Evolutionary conservation across 306 rosid species (phyloP), one percentile per base, ranked within the genome.

Genomic region (Neltuma alba): DNA sequence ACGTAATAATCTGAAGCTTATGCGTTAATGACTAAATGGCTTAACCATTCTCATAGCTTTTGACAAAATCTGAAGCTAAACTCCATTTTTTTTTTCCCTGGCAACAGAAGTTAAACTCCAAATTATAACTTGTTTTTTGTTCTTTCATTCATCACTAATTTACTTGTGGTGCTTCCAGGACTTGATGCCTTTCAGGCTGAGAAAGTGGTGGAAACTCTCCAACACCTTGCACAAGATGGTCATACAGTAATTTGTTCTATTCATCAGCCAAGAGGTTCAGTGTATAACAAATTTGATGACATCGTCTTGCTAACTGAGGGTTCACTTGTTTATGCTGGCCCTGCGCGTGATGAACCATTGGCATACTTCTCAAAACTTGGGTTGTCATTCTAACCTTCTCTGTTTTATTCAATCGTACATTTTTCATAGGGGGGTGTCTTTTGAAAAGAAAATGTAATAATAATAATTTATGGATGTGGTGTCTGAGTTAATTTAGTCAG

Each of bases 121-220:
- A 47, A 58, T 54, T 60, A 67, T 38, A 54, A 36, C 38, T 6
- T 37, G 1, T 20, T 36, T 40, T n/a, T 69, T 48, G 52, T 38
- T 68, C 15, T 7, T 14, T 66, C 72, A 71, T 42, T 38, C 63
- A 15, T 74, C 74, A 34, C 70, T 25, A 78, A 80, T 70, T 83
- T 83, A 60, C 76, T 70, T 48, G 36, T 45, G 78, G 40, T 85
- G 27, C 83, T 78, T 81, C 52, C 89, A 95, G 97, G 99, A 77
- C 97, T 95, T 45, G 99, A 95, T 90, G 97, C 99, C 74, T 93
- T 90, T 86, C 99, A 93, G 90, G 97, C 98, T 67, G 98, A 91
- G 87, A 95, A 91, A 83, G 97, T 95, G 55, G 83, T 93, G 92
- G 98, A 91, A 88, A 95, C 94, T 72, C 98, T 95, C 40, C 90